These are phyloP conservation scores for Trametes meyenii DNA, from an alignment of 768 basidiomycete genomes.

Conservation along the genomic window DNA sequence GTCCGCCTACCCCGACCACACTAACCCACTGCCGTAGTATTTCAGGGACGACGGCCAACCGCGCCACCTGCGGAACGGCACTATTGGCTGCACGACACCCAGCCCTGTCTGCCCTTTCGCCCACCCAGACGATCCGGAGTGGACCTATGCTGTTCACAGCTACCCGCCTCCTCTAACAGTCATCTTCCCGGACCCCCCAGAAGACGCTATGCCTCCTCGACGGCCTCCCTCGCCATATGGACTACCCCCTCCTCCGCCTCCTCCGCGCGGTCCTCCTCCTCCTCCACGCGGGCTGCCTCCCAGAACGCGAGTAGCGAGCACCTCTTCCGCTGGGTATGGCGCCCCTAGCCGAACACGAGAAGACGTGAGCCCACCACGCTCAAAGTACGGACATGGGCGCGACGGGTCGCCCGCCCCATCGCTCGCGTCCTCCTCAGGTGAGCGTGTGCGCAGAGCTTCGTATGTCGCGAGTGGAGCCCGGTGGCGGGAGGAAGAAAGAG, in stretches of 20 bases:
- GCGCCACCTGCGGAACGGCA: neutral
- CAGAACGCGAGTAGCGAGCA: constrained; percentile 7
- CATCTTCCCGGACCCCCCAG: neutral
- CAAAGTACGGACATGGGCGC: neutral
- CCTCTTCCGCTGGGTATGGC: neutral
- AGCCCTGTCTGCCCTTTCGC: constrained; percentile 14
- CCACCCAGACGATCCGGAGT: constrained; percentile 26
- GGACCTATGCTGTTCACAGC: constrained; percentile 2
- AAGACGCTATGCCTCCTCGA: neutral
- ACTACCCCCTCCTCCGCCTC: neutral
- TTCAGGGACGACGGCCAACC: constrained; percentile 23
- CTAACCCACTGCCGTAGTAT: constrained; percentile 14
- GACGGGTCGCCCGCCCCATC: constrained; percentile 8
- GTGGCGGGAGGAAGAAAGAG: constrained; percentile 10
- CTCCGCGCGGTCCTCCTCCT: no score
- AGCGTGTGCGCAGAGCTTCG: neutral
- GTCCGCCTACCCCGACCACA: neutral
- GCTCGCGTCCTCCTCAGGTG: constrained; percentile 1
- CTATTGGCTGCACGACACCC: constrained; percentile 9
- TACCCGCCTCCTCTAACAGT: neutral
- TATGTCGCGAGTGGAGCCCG: constrained; percentile 12
- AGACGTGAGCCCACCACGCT: neutral
- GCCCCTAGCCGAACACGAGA: constrained; percentile 2
- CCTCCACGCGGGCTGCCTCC: neutral
- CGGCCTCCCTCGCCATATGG: neutral